phyloP scores from a whole-genome alignment of 2,329 filamentous ascomycete species.

The Chrysosporium queenslandicum region DNA sequence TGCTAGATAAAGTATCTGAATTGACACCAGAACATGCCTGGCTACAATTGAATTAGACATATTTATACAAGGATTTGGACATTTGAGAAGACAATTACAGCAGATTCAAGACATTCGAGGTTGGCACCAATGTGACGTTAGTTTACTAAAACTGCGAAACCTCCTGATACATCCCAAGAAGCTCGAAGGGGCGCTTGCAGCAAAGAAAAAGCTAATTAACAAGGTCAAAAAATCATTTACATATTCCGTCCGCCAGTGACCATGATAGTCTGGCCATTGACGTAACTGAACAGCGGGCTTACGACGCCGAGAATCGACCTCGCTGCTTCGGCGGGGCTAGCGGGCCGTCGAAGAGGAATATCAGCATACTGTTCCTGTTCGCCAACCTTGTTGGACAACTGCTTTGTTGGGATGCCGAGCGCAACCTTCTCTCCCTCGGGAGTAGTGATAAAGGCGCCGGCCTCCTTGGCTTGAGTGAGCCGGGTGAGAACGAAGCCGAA shows the following conservation, averaged over 20 bases:
- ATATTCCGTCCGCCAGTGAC: slow-evolving; percentile 67
- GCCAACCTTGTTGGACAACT: slow-evolving; percentile 31
- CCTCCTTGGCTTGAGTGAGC: slow-evolving; percentile 74
- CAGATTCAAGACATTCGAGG: too few relatives aligned
- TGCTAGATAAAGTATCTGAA: too few relatives aligned
- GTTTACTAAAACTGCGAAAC: too few relatives aligned
- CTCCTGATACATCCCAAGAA: neutral
- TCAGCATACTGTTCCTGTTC: slow-evolving; percentile 46
- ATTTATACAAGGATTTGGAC: too few relatives aligned
- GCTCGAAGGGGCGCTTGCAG: neutral
- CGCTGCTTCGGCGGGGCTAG: slow-evolving; percentile 70
- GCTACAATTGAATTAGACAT: too few relatives aligned
- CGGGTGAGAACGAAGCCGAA: slow-evolving; percentile 75
- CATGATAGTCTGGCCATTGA: slow-evolving; percentile 76
- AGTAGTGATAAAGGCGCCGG: slow-evolving; percentile 66
- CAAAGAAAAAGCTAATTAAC: neutral
- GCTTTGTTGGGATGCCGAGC: slow-evolving; percentile 60
- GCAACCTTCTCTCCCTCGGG: slow-evolving; percentile 66
- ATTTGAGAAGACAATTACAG: too few relatives aligned
- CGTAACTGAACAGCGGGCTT: slow-evolving; percentile 74
- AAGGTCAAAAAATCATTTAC: slow-evolving; percentile 27
- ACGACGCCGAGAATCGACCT: slow-evolving; percentile 65
- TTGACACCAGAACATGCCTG: too few relatives aligned
- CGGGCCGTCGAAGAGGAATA: slow-evolving; percentile 68
- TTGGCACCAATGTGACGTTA: too few relatives aligned